A percentile compares a stretch with the other conserved stretches of the same genome.
Evolutionary conservation across 352 stramenopile species (phyloP).

Genomic region (Phytophthora foliorum): DNA sequence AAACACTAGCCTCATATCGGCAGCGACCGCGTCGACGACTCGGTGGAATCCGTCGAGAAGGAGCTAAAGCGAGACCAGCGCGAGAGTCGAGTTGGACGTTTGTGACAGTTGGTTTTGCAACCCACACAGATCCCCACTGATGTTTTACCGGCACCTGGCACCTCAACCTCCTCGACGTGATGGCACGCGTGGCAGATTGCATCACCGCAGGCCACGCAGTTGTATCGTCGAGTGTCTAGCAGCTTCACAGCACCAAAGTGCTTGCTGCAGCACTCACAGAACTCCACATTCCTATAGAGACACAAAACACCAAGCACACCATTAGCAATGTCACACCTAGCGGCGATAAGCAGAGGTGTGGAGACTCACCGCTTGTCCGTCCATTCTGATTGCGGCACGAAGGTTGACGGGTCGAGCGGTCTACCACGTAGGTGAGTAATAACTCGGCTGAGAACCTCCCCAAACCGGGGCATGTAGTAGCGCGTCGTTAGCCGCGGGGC

Average conservation of each 20-base stretch:
- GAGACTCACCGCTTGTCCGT: constrained; percentile 37
- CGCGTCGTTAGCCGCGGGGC: constrained; percentile 42
- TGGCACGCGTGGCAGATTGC: constrained; percentile 60
- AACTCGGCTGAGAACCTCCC: constrained; percentile 47
- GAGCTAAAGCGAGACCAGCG: constrained; percentile 33
- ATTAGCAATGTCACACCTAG: neutral
- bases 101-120: constrained; percentile 34
- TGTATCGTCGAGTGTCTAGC: constrained; percentile 43
- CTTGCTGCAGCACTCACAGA: constrained; percentile 54
- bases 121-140: constrained; percentile 40
- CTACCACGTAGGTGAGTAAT: constrained; percentile 38
- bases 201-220: constrained; percentile 62
- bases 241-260: constrained; percentile 45
- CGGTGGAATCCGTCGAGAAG: constrained; percentile 29
- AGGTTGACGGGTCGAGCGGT: constrained; percentile 43
- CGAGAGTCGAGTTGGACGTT: constrained; percentile 11
- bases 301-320: neutral
- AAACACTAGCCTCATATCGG: constrained; percentile 20
- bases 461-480: constrained; percentile 53
- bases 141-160: constrained; percentile 37
- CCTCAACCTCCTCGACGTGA: constrained; percentile 43
- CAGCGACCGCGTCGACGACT: constrained; percentile 26
- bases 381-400: constrained; percentile 43
- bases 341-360: neutral
- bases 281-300: constrained; percentile 19